Evolutionary conservation across 345 rosid genomes (phyloP), one percentile per base, ranked within the genome.

Genomic region (Populus davidiana): DNA sequence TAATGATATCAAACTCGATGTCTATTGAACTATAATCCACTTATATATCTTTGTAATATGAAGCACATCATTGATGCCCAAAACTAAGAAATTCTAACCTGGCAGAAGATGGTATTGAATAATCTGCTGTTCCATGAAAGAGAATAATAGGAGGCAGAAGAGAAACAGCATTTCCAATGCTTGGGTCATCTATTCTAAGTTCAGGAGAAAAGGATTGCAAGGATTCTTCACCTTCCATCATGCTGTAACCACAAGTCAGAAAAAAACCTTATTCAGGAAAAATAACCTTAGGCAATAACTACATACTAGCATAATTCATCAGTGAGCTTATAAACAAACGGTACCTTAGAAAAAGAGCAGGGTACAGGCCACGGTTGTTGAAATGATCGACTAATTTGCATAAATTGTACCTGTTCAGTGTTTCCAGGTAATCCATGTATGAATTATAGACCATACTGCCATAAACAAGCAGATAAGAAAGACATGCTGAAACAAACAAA

Each of bases 161-260:
- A 44, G 79, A 75, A 70, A 66, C 81, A 74, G 79, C 85, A 70
- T 78, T 41, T 63, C 54, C 67, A 39, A 61, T 23, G 67, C 79
- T 75, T 78, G 73, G 73, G 31, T 78, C 76, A 69, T 78, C 41
- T 59, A 82, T 44, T 75, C 77, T 78, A 38, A 74, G 76, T 82
- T 78, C 81, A 41, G 84, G 85, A 63, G 85, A 82, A 82, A 78
- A 78, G 54, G 10, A 16, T 23, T 65, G 21, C 38, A 82, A 39
- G 29, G 85, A 82, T 36, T 74, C 79, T 62, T 82, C 85, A 14
- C 85, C 85, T 70, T 78, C 85, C 85, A 82, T 82, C 29, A 82
- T 78, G 76, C 85, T 78, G 76, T 41, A 50, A 38, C 21, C 63
- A 78, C 63, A 49, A 6, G 50, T 17, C 35, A 71, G 25, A 33